phyloP scores from a whole-genome alignment of 208 protist species.

The Crithidia fasciculata region DNA sequence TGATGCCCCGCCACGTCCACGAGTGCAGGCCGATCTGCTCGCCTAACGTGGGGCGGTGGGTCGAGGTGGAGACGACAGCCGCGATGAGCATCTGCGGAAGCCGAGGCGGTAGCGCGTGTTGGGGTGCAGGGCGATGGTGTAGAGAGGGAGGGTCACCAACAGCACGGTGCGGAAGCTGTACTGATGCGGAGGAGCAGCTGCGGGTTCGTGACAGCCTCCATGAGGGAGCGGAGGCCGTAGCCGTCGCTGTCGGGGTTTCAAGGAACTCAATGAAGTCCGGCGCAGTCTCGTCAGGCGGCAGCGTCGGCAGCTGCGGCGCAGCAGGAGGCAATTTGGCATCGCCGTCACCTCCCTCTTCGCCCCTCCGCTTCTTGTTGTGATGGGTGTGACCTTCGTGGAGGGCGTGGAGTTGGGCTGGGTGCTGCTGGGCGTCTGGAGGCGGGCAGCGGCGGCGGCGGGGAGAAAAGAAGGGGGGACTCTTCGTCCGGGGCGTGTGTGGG shows the following conservation, averaged over 20 bases:
- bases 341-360: too few species aligned
- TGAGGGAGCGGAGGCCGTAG: conserved; percentile 28
- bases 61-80: conserved; percentile 36
- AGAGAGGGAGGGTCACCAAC: conserved; percentile 35
- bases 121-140: conserved; percentile 39
- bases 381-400: too few species aligned
- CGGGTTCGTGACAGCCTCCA: conserved; percentile 31
- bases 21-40: conserved; percentile 47
- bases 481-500: not conserved
- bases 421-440: not conserved
- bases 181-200: conserved; percentile 16
- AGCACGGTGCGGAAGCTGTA: conserved; percentile 28
- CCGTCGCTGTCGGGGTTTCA: conserved; percentile 34
- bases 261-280: conserved; percentile 31
- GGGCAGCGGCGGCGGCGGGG: not conserved
- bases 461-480: not conserved
- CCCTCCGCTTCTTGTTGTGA: too few species aligned
- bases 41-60: conserved; percentile 29
- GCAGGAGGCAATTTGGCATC: too few species aligned
- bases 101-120: conserved; percentile 34
- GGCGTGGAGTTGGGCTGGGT: not conserved
- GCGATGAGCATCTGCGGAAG: conserved; percentile 33
- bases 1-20: conserved; percentile 34
- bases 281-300: conserved; percentile 11
- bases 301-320: not conserved